Evolutionary conservation across 2,329 filamentous ascomycete species (phyloP), one percentile per base, ranked within the genome.

Genomic region (Aureobasidium zeae): DNA sequence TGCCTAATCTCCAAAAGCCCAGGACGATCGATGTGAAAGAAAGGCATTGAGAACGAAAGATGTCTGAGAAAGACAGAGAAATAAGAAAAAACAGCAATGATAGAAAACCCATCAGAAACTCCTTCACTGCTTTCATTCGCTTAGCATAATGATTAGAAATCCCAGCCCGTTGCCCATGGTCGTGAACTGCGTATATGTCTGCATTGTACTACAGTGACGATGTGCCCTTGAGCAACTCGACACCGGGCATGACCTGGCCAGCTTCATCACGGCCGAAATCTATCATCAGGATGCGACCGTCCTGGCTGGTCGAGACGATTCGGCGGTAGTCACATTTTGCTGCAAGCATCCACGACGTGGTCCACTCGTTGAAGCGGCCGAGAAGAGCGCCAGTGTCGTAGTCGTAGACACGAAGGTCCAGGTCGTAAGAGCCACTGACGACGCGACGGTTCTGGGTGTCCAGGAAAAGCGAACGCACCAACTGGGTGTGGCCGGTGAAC

Each of bases 261-360:
- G 52, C 51, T 34, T 54, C 53, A 39, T 50, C 46, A 13, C 58
- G 52, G 13, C 77, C 91, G 67, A 96, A 98, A 66, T 98, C 91
- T 72, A 96, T 81, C 48, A 98, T 83, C 47, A 96, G 67, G 39
- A 93, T 87, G 59, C 93, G 82, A 24, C 88, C 84, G 57, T 95
- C 88, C 63, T 98, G 91, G 37, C 88, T 91, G 1, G 89, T 94
- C 55, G 86, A 91, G 49, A 98, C 85, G 50, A 98, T 91, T 49
- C 91, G 79, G 47, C 89, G 75, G 63, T 96, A 96, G 60, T 98
- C 89, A 50, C 85, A 88, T 72, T 95, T 95, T 39, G 91, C 91
- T 51, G 86, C 88, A 47, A 98, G 68, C 57, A 98, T 93, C 91
- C 91, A 98, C 64, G 86, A 94, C 9, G 83, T 82, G 47, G 94